phyloP scores from a whole-genome alignment of 2,329 filamentous ascomycete genomes.

The Pestalotiopsis sp. region DNA sequence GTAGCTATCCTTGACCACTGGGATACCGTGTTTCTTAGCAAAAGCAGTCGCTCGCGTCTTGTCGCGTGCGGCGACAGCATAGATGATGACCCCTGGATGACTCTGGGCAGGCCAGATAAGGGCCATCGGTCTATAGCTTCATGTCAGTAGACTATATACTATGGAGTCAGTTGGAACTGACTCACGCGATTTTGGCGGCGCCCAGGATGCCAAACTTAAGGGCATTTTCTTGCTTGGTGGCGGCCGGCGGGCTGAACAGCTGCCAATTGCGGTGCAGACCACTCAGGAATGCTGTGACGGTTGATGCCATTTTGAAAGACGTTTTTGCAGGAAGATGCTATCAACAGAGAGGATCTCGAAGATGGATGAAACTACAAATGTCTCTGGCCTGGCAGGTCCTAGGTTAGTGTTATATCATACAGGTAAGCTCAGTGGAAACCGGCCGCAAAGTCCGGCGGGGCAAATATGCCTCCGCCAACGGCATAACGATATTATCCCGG shows the following conservation, averaged over 20 bases:
- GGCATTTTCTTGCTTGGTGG: background rate
- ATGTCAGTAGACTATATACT: background rate
- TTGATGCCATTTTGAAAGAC: background rate
- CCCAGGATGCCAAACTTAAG: constrained; percentile 4
- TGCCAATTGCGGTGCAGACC: constrained; percentile 1
- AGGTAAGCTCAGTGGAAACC: background rate
- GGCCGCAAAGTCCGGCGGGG: background rate
- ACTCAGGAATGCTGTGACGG: background rate
- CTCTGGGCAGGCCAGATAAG: constrained; percentile 2
- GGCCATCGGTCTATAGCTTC: constrained; percentile 3
- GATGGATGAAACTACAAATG: too few species aligned
- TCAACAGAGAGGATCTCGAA: background rate
- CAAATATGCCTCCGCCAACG: background rate
- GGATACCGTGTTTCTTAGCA: constrained; percentile 13
- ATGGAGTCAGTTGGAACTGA: background rate
- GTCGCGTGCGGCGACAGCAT: constrained; percentile 11
- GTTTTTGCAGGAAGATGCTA: background rate
- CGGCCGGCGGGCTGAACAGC: background rate
- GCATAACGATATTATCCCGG: background rate
- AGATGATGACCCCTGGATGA: constrained; percentile 9
- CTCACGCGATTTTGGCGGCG: background rate
- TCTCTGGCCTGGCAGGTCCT: too few species aligned
- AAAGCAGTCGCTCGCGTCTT: background rate
- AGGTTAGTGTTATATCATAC: too few species aligned
- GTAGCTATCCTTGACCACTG: constrained; percentile 8